Conservation (phyloP, 2,329 filamentous ascomycete species). For the Pseudocercospora cruenta region DNA sequence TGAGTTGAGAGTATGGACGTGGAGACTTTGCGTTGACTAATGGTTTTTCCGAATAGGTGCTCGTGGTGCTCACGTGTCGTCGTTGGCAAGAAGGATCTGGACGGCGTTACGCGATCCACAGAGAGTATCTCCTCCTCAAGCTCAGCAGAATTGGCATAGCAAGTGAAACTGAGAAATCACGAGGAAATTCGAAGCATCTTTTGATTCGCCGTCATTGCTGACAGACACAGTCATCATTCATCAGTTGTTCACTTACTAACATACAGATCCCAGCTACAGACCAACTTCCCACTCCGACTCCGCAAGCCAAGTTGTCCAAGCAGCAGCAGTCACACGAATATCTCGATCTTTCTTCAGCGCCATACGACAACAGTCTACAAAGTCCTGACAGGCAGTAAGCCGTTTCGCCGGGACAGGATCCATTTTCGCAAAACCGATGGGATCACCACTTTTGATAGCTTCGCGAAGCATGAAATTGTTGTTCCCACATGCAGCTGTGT, state of each 20-base stretch:
- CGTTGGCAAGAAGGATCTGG: constrained; percentile 35
- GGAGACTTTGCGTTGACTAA: background rate
- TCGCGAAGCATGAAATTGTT: constrained; percentile 50
- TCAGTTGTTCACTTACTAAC: background rate
- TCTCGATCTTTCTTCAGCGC: constrained; percentile 44
- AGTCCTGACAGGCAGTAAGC: constrained; percentile 38
- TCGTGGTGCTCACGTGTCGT: constrained; percentile 76
- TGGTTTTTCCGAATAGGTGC: constrained; percentile 51
- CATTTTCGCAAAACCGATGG: constrained; percentile 46
- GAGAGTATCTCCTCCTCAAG: constrained; percentile 34
- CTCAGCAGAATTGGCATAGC: constrained; percentile 15
- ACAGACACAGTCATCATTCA: background rate
- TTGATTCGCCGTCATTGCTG: background rate
- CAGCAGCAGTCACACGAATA: constrained; percentile 34
- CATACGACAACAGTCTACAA: constrained; percentile 43
- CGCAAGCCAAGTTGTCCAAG: constrained; percentile 38
- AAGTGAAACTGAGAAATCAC: background rate
- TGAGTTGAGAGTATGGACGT: background rate
- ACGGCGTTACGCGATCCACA: constrained; percentile 26
- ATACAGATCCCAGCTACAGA: background rate
- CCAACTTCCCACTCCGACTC: constrained; percentile 27
- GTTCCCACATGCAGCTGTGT: constrained; percentile 40
- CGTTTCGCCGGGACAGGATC: constrained; percentile 40
- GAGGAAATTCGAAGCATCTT: background rate
- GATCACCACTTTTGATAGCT: constrained; percentile 48